A percentile compares a stretch with the other conserved stretches of the same genome.
Evolutionary conservation across 768 basidiomycete genomes (phyloP).

Genomic region (Rhizopogon salebrosus): DNA sequence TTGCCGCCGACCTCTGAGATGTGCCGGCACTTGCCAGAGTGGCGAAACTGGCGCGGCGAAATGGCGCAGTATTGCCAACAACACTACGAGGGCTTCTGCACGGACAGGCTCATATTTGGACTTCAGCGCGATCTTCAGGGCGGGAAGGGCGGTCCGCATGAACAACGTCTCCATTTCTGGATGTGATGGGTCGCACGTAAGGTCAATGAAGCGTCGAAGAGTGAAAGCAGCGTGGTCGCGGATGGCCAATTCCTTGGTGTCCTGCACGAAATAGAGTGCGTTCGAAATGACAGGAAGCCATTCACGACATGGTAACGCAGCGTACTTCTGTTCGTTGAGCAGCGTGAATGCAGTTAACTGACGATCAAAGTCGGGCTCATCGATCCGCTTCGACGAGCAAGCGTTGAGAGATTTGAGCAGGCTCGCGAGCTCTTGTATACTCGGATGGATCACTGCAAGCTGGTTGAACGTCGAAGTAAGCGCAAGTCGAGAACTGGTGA

Average conservation of each 20-base stretch:
- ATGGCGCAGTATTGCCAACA: too few relatives aligned
- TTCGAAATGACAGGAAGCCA: constrained; percentile 87
- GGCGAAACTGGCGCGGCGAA: background rate
- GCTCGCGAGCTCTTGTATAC: constrained; percentile 43
- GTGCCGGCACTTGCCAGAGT: too few relatives aligned
- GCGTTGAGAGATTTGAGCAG: constrained; percentile 75
- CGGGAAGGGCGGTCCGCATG: constrained; percentile 63
- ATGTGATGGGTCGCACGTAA: constrained; percentile 19
- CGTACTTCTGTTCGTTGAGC: constrained; percentile 65
- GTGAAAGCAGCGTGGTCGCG: constrained; percentile 75
- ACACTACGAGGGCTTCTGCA: constrained; percentile 76
- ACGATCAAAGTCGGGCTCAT: constrained; percentile 90
- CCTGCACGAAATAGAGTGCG: constrained; percentile 81
- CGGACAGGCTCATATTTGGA: constrained; percentile 86
- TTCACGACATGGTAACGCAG: constrained; percentile 43
- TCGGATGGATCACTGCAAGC: constrained; percentile 34
- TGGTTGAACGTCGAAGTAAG: constrained; percentile 63
- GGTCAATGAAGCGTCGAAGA: constrained; percentile 66
- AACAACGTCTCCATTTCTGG: constrained; percentile 52
- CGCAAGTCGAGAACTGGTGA: constrained; percentile 62
- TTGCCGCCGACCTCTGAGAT: background rate
- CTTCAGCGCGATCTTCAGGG: constrained; percentile 72
- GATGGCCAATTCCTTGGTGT: constrained; percentile 82
- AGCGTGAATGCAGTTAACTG: constrained; percentile 70
- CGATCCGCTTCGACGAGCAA: constrained; percentile 74